A percentile compares a stretch with the other conserved stretches of the same genome.
Evolutionary conservation across 129 eudicot species (phyloP).

Genomic region (Scalesia atractyloides): DNA sequence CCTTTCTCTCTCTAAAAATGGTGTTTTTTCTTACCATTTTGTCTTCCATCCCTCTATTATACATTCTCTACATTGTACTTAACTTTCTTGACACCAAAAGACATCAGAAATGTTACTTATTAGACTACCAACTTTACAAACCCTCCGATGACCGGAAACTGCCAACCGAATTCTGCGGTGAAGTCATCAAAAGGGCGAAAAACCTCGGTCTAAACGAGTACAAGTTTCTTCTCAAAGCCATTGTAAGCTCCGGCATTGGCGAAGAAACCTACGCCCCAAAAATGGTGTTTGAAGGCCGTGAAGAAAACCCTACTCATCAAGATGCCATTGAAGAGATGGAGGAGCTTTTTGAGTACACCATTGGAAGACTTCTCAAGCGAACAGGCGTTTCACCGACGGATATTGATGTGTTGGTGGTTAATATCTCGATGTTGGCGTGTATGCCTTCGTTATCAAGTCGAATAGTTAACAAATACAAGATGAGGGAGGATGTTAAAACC

Average conservation of each 20-base stretch:
- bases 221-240: constrained; percentile 43
- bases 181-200: constrained; percentile 35
- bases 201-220: constrained; percentile 44
- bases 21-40: constrained; percentile 35
- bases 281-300: constrained; percentile 46
- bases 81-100: constrained; percentile 26
- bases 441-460: constrained; percentile 64
- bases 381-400: constrained; percentile 49
- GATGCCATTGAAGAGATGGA: constrained; percentile 48
- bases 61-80: constrained; percentile 31
- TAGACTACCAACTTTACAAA: constrained; percentile 53
- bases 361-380: constrained; percentile 35
- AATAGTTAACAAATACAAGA: constrained; percentile 57
- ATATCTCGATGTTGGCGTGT: constrained; percentile 65
- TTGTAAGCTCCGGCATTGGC: constrained; percentile 49
- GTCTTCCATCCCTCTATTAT: constrained; percentile 33
- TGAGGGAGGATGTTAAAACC: constrained; percentile 74
- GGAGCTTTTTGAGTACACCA: constrained; percentile 40
- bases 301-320: constrained; percentile 32
- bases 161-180: constrained; percentile 37
- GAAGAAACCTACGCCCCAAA: constrained; percentile 53
- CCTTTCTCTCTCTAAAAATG: constrained; percentile 26
- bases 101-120: constrained; percentile 42
- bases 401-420: constrained; percentile 80
- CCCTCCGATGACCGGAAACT: constrained; percentile 45